Conservation (phyloP, 345 rosid genomes). For the Aquilaria sinensis region DNA sequence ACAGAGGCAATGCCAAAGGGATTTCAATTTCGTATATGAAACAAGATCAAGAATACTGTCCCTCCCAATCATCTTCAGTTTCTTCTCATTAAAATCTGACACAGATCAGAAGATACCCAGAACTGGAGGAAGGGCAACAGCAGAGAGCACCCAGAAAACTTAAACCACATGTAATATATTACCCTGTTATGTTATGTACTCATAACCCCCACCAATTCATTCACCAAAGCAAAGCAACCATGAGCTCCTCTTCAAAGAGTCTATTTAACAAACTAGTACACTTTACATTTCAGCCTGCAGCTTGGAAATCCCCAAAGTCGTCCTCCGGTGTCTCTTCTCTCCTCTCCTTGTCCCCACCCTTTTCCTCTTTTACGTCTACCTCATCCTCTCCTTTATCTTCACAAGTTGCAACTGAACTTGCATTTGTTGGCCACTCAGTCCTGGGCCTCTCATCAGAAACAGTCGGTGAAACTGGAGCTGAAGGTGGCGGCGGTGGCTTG, state of each 20-base stretch:
- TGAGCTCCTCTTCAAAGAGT: too few species aligned
- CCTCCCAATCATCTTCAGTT: too few species aligned
- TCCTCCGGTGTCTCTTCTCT: slow-evolving; percentile 58
- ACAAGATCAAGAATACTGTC: too few species aligned
- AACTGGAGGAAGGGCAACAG: too few species aligned
- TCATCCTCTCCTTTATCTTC: slow-evolving; percentile 16
- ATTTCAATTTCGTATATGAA: too few species aligned
- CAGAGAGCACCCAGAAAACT: too few species aligned
- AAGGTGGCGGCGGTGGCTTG: slow-evolving; percentile 86
- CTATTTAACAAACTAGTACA: neutral
- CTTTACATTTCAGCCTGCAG: slow-evolving; percentile 43
- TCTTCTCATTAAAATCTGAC: too few species aligned
- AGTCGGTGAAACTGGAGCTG: slow-evolving; percentile 55
- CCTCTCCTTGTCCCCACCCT: slow-evolving; percentile 20
- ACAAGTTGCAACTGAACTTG: slow-evolving; percentile 24
- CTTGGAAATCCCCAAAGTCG: slow-evolving; percentile 97
- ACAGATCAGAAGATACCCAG: too few species aligned
- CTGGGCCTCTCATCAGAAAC: slow-evolving; percentile 33
- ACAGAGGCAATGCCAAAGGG: too few species aligned
- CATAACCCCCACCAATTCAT: too few species aligned
- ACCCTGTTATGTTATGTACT: too few species aligned
- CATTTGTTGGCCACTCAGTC: slow-evolving; percentile 24
- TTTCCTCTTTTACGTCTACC: slow-evolving; percentile 29
- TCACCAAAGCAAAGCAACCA: neutral
- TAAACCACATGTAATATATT: too few species aligned